phyloP scores from a whole-genome alignment of 345 rosid species.

The Citrus maxima region DNA sequence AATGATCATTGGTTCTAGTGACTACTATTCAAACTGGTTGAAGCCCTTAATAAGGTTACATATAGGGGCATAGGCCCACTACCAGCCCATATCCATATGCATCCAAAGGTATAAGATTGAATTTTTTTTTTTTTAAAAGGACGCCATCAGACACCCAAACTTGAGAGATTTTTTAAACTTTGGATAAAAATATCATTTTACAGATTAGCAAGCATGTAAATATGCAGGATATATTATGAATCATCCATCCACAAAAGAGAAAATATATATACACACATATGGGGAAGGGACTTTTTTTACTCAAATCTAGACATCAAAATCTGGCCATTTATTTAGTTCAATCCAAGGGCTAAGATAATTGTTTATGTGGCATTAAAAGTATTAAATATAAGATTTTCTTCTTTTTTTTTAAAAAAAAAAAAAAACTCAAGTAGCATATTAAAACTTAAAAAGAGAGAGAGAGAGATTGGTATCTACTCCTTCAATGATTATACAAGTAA shows the following conservation, averaged over 20 bases:
- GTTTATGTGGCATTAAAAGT: too few relatives aligned
- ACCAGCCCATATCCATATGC: background rate
- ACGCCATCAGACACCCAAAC: background rate
- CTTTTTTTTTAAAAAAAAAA: too few relatives aligned
- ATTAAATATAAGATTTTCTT: too few relatives aligned
- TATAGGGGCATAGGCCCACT: background rate
- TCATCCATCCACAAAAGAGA: background rate
- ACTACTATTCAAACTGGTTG: background rate
- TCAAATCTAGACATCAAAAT: too few relatives aligned
- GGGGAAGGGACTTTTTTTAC: too few relatives aligned
- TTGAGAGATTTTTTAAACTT: background rate
- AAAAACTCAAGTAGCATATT: too few relatives aligned
- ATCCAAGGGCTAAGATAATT: too few relatives aligned
- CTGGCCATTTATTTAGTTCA: too few relatives aligned
- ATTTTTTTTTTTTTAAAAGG: background rate
- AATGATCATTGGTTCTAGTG: background rate
- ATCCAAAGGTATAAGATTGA: background rate
- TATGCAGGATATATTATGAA: background rate
- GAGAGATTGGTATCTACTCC: too few relatives aligned
- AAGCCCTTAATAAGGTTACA: background rate
- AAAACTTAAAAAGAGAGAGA: too few relatives aligned
- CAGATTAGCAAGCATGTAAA: background rate
- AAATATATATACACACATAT: background rate
- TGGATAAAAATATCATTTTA: background rate
- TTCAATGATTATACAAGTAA: too few relatives aligned